Conservation (phyloP, 2,329 filamentous ascomycete species). For the Verticillium isaacii region DNA sequence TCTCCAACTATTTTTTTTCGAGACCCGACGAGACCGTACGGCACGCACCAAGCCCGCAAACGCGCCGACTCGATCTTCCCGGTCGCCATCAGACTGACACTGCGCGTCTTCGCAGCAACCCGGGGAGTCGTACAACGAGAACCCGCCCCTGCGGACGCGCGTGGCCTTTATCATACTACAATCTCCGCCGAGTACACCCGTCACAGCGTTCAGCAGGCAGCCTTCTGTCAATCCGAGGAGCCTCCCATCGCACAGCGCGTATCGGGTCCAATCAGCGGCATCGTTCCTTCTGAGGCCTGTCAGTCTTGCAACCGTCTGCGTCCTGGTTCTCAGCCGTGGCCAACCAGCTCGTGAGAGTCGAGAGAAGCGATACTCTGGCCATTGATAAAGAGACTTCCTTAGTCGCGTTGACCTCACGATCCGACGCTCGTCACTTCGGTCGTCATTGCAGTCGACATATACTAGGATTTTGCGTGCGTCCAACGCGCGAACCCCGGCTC, state of each 20-base stretch:
- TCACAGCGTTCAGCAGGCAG: neutral
- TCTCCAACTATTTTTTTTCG: neutral
- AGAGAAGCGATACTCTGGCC: neutral
- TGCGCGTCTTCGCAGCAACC: neutral
- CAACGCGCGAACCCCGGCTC: neutral
- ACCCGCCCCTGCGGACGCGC: neutral
- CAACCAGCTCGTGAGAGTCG: neutral
- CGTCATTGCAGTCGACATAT: neutral
- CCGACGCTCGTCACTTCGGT: neutral
- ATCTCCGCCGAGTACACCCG: neutral
- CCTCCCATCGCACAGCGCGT: conserved; percentile 9
- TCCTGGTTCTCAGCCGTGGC: neutral
- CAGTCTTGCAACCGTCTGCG: neutral
- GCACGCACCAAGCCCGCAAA: neutral
- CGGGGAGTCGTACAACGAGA: neutral
- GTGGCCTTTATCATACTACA: neutral
- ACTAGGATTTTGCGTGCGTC: neutral
- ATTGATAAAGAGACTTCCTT: neutral
- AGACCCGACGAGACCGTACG: neutral
- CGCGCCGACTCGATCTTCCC: neutral
- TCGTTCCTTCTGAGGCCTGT: neutral
- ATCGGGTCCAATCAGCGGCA: conserved; percentile 8
- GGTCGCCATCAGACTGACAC: neutral
- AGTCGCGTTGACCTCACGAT: neutral
- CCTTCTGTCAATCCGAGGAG: neutral